These are phyloP conservation scores for Cercospora sesami DNA, from an alignment of 2,329 filamentous ascomycete species.

Conservation along the genomic window DNA sequence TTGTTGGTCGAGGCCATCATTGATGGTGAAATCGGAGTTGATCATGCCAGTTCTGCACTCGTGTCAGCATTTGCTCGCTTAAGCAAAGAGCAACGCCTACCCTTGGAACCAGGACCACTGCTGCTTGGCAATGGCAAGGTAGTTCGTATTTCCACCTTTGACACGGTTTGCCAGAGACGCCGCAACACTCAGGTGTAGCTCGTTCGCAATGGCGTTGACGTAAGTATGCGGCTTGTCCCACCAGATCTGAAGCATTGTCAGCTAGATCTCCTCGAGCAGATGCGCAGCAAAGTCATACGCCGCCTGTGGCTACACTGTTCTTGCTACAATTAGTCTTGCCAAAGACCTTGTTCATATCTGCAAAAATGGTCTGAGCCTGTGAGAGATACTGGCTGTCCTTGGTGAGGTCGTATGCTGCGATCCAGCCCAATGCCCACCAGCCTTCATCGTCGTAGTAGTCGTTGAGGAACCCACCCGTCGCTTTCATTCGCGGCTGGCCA, in stretches of 20 bases:
- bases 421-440: constrained; percentile 57
- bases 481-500: constrained; percentile 7
- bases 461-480: constrained; percentile 26
- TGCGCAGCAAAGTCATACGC: constrained; percentile 21
- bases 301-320: constrained; percentile 29
- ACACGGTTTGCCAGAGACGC: constrained; percentile 58
- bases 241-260: constrained; percentile 39
- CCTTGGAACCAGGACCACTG: constrained; percentile 55
- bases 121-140: constrained; percentile 49
- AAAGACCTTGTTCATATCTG: constrained; percentile 47
- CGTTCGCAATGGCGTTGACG: constrained; percentile 58
- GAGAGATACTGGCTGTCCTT: constrained; percentile 47
- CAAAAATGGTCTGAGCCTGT: constrained; percentile 53
- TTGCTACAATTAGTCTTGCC: constrained; percentile 43
- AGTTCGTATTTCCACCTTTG: constrained; percentile 40
- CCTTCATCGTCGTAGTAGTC: constrained; percentile 55
- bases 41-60: constrained; percentile 48
- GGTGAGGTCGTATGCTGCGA: constrained; percentile 57
- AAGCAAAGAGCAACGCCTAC: background rate
- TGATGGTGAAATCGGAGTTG: constrained; percentile 52
- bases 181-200: constrained; percentile 57
- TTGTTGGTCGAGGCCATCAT: constrained; percentile 52
- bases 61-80: background rate
- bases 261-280: constrained; percentile 31
- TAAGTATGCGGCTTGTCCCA: constrained; percentile 51